A percentile compares a stretch with the other conserved stretches of the same genome.
These are phyloP conservation scores for Arthroderma sp. DNA, from an alignment of 2,329 filamentous ascomycete species.

Conservation along the genomic window DNA sequence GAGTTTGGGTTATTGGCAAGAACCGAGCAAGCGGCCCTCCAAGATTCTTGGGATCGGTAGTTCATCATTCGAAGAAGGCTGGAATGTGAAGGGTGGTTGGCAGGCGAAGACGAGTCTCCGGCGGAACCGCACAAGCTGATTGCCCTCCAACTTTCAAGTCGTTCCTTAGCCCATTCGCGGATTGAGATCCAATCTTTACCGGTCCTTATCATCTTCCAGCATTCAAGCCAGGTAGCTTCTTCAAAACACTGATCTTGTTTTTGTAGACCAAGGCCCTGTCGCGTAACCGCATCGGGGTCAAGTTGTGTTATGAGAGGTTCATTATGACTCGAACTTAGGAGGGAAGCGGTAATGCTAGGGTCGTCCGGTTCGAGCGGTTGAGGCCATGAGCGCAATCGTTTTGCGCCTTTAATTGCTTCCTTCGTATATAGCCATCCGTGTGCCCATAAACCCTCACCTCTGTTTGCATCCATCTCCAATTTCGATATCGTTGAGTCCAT, in stretches of 20 bases:
- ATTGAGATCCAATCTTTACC: conserved; percentile 65
- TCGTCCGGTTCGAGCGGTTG: conserved; percentile 53
- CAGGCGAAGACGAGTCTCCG: conserved; percentile 21
- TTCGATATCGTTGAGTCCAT: conserved; percentile 66
- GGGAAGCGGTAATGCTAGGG: conserved; percentile 43
- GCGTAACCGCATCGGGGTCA: conserved; percentile 77
- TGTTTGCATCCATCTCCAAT: conserved; percentile 61
- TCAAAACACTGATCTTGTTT: conserved; percentile 80
- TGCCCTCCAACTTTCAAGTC: conserved; percentile 81
- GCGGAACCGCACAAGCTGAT: conserved; percentile 59
- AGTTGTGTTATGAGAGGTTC: conserved; percentile 69
- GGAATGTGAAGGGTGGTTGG: conserved; percentile 24
- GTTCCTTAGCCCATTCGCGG: conserved; percentile 72
- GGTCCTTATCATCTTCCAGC: conserved; percentile 80
- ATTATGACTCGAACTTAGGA: conserved; percentile 46
- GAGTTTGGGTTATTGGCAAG: conserved; percentile 51
- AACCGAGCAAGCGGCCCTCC: conserved; percentile 29
- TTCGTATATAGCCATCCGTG: conserved; percentile 90
- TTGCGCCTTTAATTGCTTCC: conserved; percentile 77
- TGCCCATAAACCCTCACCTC: conserved; percentile 64
- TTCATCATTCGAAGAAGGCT: conserved; percentile 34
- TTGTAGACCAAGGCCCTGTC: conserved; percentile 66
- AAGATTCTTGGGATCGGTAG: conserved; percentile 27
- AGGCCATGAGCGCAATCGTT: conserved; percentile 59
- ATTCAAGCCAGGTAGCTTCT: conserved; percentile 81